Evolutionary conservation across 371 early-diverging fungal species (phyloP).

Genomic region (Mortierella sp.): DNA sequence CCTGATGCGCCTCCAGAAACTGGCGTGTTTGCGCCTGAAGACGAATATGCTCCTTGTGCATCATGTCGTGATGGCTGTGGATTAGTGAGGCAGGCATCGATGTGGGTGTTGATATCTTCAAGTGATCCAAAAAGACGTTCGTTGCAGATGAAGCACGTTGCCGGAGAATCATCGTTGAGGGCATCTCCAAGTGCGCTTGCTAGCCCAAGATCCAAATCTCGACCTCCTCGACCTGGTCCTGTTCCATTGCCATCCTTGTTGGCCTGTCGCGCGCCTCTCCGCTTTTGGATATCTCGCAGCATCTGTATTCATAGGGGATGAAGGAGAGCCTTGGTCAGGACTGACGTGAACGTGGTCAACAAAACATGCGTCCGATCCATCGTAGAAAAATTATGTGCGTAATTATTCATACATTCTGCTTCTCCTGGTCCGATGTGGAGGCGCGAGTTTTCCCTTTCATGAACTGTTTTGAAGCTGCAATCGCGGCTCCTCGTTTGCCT

Average conservation of each 20-base stretch:
- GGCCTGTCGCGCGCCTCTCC: slow-evolving; percentile 33
- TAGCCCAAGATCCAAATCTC: slow-evolving; percentile 39
- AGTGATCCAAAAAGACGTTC: slow-evolving; percentile 69
- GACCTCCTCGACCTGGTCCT: slow-evolving; percentile 20
- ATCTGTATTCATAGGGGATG: slow-evolving; percentile 13
- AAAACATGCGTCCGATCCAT: slow-evolving; percentile 14
- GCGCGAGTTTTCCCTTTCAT: slow-evolving; percentile 58
- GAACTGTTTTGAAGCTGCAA: slow-evolving; percentile 65
- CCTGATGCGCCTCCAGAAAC: slow-evolving; percentile 31
- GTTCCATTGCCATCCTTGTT: slow-evolving; percentile 24
- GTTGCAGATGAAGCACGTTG: slow-evolving; percentile 83
- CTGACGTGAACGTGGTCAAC: slow-evolving; percentile 33
- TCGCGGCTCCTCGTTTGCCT: slow-evolving; percentile 73
- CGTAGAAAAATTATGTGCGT: slow-evolving; percentile 26
- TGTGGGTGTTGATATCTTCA: slow-evolving; percentile 76
- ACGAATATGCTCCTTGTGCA: not conserved
- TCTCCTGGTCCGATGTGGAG: slow-evolving; percentile 62
- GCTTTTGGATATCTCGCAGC: slow-evolving; percentile 48
- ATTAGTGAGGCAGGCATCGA: slow-evolving; percentile 74
- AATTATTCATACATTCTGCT: slow-evolving; percentile 58
- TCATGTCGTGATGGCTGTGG: slow-evolving; percentile 29
- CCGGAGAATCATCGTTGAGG: slow-evolving; percentile 30
- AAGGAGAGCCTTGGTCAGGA: not conserved
- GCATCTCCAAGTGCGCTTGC: slow-evolving; percentile 21
- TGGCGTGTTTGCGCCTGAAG: slow-evolving; percentile 37